Percentiles rank a stretch among this genome's conserved stretches.
phyloP scores from a whole-genome alignment of 2,329 filamentous ascomycete species.

The Fusarium burgessii region DNA sequence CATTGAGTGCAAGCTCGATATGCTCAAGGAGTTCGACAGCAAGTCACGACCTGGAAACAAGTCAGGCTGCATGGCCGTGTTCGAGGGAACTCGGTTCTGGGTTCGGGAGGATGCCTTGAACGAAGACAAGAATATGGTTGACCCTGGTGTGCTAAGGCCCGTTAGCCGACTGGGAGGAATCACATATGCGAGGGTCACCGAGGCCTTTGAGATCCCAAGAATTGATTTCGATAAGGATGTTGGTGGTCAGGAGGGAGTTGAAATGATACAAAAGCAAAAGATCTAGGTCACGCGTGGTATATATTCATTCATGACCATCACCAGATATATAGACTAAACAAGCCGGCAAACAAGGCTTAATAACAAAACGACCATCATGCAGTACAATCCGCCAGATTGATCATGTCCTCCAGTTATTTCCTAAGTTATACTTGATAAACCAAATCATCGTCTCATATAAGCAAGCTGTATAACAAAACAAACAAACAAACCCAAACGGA shows the following conservation, averaged over 20 bases:
- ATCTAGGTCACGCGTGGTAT: constrained; percentile 20
- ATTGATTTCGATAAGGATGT: constrained; percentile 67
- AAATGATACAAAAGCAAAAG: constrained; percentile 59
- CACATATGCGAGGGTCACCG: constrained; percentile 78
- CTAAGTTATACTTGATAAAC: constrained; percentile 5
- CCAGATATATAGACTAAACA: constrained; percentile 18
- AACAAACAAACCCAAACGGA: neutral
- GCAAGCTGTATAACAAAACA: neutral
- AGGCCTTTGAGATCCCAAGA: constrained; percentile 78
- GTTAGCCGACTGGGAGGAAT: constrained; percentile 87
- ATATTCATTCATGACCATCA: constrained; percentile 12
- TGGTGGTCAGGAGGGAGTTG: constrained; percentile 64
- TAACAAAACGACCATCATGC: neutral
- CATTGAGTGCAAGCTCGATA: constrained; percentile 83
- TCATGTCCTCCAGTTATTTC: neutral
- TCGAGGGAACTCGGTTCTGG: constrained; percentile 92
- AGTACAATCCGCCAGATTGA: constrained; percentile 1
- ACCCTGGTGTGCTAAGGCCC: constrained; percentile 80
- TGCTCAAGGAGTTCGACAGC: constrained; percentile 82
- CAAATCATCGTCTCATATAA: constrained; percentile 7
- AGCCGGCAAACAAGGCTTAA: neutral
- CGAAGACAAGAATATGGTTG: constrained; percentile 78
- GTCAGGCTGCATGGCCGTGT: constrained; percentile 77
- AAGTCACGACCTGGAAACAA: constrained; percentile 76
- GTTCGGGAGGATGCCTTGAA: constrained; percentile 89